Base-by-base conservation (phyloP, 306 rosid genomes). In the Cajanus cajan region DNA sequence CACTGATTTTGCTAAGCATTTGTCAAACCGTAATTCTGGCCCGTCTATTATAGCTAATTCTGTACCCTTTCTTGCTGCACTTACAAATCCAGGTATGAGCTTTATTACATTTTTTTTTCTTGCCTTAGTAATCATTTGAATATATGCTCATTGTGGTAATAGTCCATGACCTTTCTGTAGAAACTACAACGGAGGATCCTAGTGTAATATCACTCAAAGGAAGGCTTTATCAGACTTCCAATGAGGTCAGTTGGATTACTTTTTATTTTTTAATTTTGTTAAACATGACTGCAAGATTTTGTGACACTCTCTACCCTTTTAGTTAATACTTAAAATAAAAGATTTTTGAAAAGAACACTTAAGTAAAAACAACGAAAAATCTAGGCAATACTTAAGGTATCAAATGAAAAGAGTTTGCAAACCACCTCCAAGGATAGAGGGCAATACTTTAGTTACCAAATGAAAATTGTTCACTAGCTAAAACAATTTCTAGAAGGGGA, bases 191-290 rank as follows among this genome's bases (percentile, higher is more conserved):
- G 37, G 81, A 73, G 64, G 73, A 78, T 79, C 78, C 65, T 76
- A 73, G 76, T 75, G 50, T 33, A 36, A 11, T 59, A 67, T 12
- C 52, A 61, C 28, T 68, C 14, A 15, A 63, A 61, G 40, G 64
- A 64, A 73, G 36, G 28, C 25, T 57, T 10, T 18, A 5, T 36
- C 47, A 43, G 44, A 22, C 67, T 62, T 34, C 57, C 22, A 50
- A 34, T 21, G 70, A 66, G 80, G 88, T 87, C 47, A 44, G 52
- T 59, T 70, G 62, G 24, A 40, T 72, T 54, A 44, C 77, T 12
- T 11, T 24, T 62, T 18, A 1, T 28, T 28, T 28, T 1, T 28
- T 28, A n/a, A n/a, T 28, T 52, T 64, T 61, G 15, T 50, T 62
- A 13, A 33, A 62, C 28, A 47, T 51, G 8, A 18, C 25, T 59